Base-by-base conservation (phyloP, 331 rosid species). In the Quercus lobata region DNA sequence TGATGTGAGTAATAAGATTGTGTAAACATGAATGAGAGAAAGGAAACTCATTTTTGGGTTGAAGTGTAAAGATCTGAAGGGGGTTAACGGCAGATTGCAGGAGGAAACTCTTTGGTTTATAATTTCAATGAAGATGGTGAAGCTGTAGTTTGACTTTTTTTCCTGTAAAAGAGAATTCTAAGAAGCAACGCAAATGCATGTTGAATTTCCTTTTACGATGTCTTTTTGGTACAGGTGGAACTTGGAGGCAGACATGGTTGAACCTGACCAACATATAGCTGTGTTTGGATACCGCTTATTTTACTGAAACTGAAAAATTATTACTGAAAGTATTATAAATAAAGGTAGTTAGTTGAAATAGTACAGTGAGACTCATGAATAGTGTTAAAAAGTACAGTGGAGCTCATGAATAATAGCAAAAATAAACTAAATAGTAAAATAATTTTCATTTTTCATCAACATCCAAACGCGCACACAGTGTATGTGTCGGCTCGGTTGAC, bases 41-140 rank as follows among this genome's bases (percentile, higher is more conserved):
- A 52, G 81, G 78, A 57, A 76, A 81, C 18, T 71, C 98, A 94
- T 89, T 72, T 72, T 76, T 76, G 25, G 58, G 60, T 14, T 62
- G 53, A 5, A 29, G 34, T 9, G 62, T 22, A 19, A 71, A 24
- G 79, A 30, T 71, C 41, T 55, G 76, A 65, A 22, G 34, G 57
- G 24, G 29, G 12, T 0, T 30, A 0, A 49, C 0, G 18, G 15
- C 21, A 32, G 35, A 7, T 9, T 14, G 49, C 0, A 17, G 53
- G 16, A 7, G 19, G 72, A 66, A 41, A 41, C 49, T 41, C 12
- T 8, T 25, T 62, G 65, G 29, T 58, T 9, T 58, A 58, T 9
- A 22, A 58, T 58, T 57, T 61, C 69, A 12, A 61, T 41, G 32
- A 65, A 1, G 41, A 0, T 32, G 71, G 15, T 30, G 49, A 2